Base-by-base conservation (phyloP, 1,139 yeast species). In the Chernovozyma aurita region DNA sequence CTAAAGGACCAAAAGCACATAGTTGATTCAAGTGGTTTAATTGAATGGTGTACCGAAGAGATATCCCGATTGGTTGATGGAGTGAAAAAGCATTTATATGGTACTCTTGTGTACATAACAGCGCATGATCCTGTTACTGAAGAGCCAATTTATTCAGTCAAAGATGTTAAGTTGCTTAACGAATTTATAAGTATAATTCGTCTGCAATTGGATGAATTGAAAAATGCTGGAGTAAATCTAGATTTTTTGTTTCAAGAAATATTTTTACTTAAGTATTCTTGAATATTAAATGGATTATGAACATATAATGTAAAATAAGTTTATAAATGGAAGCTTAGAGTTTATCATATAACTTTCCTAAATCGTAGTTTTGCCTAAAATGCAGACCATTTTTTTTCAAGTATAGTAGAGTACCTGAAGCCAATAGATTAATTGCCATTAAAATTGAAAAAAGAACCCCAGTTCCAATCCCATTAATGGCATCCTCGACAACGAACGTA, bases 401-500 rank as follows among this genome's bases (percentile, higher is more conserved):
- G 8, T 76, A 50, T 2, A 74, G 32, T 24, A 85, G 53, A 3
- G 65, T 50, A 3, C 65, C 37, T 3, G 78, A 59, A 12, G 78
- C 57, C 1, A 75, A 56, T 2, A 70, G 46, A 11, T 81, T 63
- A 3, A 80, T 49, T 4, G 84, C 83, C 11, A 83, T 78, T 38
- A 82, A 61, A 47, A 86, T 81, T 12, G 84, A 70, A 47, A 76
- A 80, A 39, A 85, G 62, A 47, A 84, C 75, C 0, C 95, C 95
- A 1, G 76, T 65, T 0, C 90, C 88, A 51, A 87, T 65, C 3
- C 80, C 80, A 22, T 53, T 50, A 33, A 78, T 56, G 46, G 79
- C 62, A 0, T 95, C 95, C 33, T 81, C 88, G 1, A 83, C 78
- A 12, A 80, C 68, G 55, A 87, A 87, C 0, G 90, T 80, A 5